Evolutionary conservation across 2,329 filamentous ascomycete genomes (phyloP).

Genomic region (Calonectria naviculata): DNA sequence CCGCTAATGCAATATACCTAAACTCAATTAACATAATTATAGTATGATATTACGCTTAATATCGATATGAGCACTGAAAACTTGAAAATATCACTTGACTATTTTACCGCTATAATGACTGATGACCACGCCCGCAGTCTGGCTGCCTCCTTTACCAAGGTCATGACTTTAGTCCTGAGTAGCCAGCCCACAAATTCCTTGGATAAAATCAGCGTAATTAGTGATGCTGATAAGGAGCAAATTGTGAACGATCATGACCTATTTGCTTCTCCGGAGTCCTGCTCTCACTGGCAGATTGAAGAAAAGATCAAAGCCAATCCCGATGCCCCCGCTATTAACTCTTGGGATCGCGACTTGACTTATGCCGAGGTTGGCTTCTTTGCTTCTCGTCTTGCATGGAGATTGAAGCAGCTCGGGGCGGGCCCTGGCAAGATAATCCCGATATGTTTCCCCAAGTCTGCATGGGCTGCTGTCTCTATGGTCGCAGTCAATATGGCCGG

Average conservation of each 20-base stretch:
- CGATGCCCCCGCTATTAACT: slow-evolving; percentile 6
- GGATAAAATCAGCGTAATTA: background rate
- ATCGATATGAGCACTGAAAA: slow-evolving; percentile 9
- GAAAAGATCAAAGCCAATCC: slow-evolving; percentile 3
- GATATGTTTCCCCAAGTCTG: slow-evolving; percentile 4
- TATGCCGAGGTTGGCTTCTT: slow-evolving; percentile 13
- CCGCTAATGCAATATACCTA: background rate
- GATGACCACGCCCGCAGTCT: slow-evolving; percentile 6
- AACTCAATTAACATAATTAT: background rate
- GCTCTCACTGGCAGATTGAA: slow-evolving; percentile 13
- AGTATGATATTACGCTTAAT: slow-evolving; percentile 14
- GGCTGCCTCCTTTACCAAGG: slow-evolving; percentile 14
- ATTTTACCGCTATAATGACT: slow-evolving; percentile 7
- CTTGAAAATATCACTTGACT: slow-evolving; percentile 13
- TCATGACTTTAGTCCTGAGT: background rate
- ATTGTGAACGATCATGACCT: slow-evolving; percentile 9
- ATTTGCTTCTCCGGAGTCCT: background rate
- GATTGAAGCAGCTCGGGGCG: slow-evolving; percentile 6
- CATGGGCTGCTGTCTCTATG: slow-evolving; percentile 9
- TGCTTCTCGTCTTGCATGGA: slow-evolving; percentile 12
- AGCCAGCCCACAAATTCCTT: background rate
- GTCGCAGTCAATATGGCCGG: slow-evolving; percentile 13
- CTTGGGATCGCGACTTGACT: slow-evolving; percentile 10
- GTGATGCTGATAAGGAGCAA: background rate
- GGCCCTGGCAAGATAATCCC: slow-evolving; percentile 9